A percentile compares a stretch with the other conserved stretches of the same genome.
Evolutionary conservation across 75 land plant species (phyloP).

Genomic region (Larix kaempferi): DNA sequence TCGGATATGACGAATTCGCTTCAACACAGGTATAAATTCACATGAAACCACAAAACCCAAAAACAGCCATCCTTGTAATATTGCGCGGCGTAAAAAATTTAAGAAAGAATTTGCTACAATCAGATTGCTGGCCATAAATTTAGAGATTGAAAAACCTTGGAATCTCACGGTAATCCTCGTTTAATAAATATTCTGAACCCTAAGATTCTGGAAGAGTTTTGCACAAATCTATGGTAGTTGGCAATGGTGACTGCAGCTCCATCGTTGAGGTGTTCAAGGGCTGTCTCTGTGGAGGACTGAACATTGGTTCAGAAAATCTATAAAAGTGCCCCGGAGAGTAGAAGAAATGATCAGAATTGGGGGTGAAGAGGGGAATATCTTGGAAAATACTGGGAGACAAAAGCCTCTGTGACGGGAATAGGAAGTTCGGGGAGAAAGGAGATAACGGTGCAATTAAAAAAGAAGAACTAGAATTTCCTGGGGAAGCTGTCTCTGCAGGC

Average conservation of each 20-base stretch:
- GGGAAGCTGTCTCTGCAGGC: too few relatives aligned
- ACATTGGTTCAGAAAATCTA: neutral
- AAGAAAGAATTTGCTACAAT: too few relatives aligned
- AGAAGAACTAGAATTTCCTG: too few relatives aligned
- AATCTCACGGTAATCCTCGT: neutral
- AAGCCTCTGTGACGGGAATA: neutral
- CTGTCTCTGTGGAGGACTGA: neutral
- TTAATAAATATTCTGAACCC: neutral
- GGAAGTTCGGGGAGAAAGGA: neutral
- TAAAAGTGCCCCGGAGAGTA: constrained; percentile 5
- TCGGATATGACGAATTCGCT: too few relatives aligned
- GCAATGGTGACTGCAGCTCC: neutral
- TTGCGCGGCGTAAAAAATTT: too few relatives aligned
- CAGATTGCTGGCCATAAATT: too few relatives aligned
- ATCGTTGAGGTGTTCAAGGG: neutral
- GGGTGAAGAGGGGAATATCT: constrained; percentile 11
- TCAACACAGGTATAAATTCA: too few relatives aligned
- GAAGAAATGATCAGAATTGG: neutral
- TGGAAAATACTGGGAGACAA: constrained; percentile 1
- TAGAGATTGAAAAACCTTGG: too few relatives aligned
- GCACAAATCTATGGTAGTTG: neutral
- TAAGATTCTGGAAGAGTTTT: neutral
- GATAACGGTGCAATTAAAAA: neutral
- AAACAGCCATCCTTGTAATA: too few relatives aligned
- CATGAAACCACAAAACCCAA: too few relatives aligned